Percentiles rank a stretch among this genome's conserved stretches.
phyloP scores from a whole-genome alignment of 2,329 filamentous ascomycete species.

The Aureobasidium sp. region DNA sequence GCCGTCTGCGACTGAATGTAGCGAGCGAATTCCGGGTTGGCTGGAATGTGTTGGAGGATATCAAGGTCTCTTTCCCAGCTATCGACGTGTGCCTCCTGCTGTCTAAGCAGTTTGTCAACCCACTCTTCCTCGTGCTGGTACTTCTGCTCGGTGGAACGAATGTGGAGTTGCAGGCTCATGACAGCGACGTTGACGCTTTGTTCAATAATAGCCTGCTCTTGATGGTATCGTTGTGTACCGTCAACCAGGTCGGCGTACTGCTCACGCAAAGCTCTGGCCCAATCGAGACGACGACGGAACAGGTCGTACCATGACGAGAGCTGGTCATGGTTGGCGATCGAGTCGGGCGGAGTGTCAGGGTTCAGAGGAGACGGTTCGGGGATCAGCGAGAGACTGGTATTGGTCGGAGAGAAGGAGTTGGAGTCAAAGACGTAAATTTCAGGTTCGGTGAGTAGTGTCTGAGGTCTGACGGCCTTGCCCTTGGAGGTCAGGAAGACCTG shows the following conservation, averaged over 20 bases:
- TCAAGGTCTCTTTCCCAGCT: slow-evolving; percentile 64
- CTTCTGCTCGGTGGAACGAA: slow-evolving; percentile 64
- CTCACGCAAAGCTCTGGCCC: slow-evolving; percentile 65
- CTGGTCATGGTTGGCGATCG: slow-evolving; percentile 69
- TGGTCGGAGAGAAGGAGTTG: slow-evolving; percentile 40
- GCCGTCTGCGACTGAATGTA: slow-evolving; percentile 28
- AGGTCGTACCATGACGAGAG: slow-evolving; percentile 82
- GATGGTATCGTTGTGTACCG: slow-evolving; percentile 57
- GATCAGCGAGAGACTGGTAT: slow-evolving; percentile 39
- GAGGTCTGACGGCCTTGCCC: slow-evolving; percentile 75
- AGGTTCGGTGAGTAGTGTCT: slow-evolving; percentile 73
- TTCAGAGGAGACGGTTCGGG: slow-evolving; percentile 52
- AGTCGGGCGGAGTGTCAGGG: slow-evolving; percentile 65
- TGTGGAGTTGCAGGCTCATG: slow-evolving; percentile 71
- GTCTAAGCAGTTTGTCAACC: slow-evolving; percentile 59
- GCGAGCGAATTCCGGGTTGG: slow-evolving; percentile 57
- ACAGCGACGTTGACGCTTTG: slow-evolving; percentile 78
- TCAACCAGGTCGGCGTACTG: slow-evolving; percentile 61
- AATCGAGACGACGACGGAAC: slow-evolving; percentile 71
- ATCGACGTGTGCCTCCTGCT: slow-evolving; percentile 57
- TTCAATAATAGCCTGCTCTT: slow-evolving; percentile 68
- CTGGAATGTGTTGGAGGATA: slow-evolving; percentile 56
- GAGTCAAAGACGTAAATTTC: slow-evolving; percentile 93
- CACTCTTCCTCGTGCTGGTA: slow-evolving; percentile 64
- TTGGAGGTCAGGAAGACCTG: slow-evolving; percentile 82